Evolutionary conservation across 2,329 filamentous ascomycete species (phyloP), one percentile per base, ranked within the genome.

Genomic region (Penicillium rolfsii): DNA sequence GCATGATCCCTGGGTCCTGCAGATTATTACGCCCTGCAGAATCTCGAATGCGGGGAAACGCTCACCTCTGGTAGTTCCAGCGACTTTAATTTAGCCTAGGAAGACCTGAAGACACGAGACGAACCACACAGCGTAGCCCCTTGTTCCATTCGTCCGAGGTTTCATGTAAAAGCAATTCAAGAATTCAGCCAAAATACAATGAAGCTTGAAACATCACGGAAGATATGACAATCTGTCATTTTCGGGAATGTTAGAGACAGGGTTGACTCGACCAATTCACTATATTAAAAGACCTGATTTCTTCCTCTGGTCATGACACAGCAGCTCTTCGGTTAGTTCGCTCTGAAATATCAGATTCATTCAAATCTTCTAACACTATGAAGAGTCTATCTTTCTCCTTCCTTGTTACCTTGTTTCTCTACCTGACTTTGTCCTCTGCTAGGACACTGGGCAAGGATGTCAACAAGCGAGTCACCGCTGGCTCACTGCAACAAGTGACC

Each of bases 401-500:
- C n/a, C 22, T 53, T 9, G 26, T 28, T 19, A 28, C 35, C n/a
- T 26, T 53, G 12, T 40, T 53, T 1, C 50, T 53, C 5, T 53
- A 26, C 12, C 38, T 53, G 12, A 41, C 33, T 3, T 26, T 53
- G 33, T 53, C 50, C 35, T 28, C 50, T 28, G 50, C 50, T 22
- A 30, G 50, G 8, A 24, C 50, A 41, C 6, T 53, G n/a, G 50
- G 36, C 7, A 36, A 53, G 4, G 50, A 53, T 53, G 36, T 40
- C 26, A 40, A 22, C 50, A 53, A 53, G 35, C 50, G 50, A 12
- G 50, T 53, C 50, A 53, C 19, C 6, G 35, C 50, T 5, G 50
- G 50, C 19, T 53, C 50, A 16, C 50, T 53, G 16, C 50, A 53
- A 26, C 50, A 53, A 28, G 50, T 53, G 50, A 53, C 35, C 22